Base-by-base conservation (phyloP, 2,329 filamentous ascomycete species). In the Tolypocladium inflatum region DNA sequence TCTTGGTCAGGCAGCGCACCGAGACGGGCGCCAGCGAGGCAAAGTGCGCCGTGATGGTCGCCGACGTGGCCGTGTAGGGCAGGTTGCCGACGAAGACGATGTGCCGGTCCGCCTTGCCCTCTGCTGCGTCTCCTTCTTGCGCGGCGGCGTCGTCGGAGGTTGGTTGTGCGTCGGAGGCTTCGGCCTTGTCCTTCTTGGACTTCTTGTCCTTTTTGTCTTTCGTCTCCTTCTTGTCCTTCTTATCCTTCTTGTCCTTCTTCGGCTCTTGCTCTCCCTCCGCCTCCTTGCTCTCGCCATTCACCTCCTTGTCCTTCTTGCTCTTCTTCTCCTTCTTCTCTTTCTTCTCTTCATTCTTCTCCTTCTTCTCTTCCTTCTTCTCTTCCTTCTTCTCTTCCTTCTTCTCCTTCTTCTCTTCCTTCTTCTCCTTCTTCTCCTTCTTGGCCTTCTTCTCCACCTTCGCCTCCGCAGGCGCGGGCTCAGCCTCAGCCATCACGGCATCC, bases 31-130 rank as follows among this genome's bases (percentile, higher is more conserved):
- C 63, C 62, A 96, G 83, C 61, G 88, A 85, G 48, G 85, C 80
- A 72, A 97, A 97, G 77, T 97, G 92, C 59, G 82, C 78, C 58
- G 76, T 75, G 61, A 97, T 82, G 48, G 84, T 79, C 55, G 82
- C 82, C 55, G 81, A 80, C 4, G 88, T 96, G 45, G 91, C 89
- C 61, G 81, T 86, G 81, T 85, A 97, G 55, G 93, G 93, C 7
- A 97, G 87, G 76, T 97, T 97, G 71, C 93, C 90, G 23, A 67
- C 63, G 39, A 69, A 70, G 64, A 68, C 65, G 60, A 72, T 74
- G 66, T 66, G 63, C 41, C 68, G 69, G 57, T 68, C 66, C 53
- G 61, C 59, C 54, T 70, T 52, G 61, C 38, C 63, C 30, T 30
- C 45, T 17, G 10, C 45, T 17, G 30, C 30, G 6, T 51, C 48